phyloP scores from a whole-genome alignment of 2,329 filamentous ascomycete species.

The Clonostachys sp. region DNA sequence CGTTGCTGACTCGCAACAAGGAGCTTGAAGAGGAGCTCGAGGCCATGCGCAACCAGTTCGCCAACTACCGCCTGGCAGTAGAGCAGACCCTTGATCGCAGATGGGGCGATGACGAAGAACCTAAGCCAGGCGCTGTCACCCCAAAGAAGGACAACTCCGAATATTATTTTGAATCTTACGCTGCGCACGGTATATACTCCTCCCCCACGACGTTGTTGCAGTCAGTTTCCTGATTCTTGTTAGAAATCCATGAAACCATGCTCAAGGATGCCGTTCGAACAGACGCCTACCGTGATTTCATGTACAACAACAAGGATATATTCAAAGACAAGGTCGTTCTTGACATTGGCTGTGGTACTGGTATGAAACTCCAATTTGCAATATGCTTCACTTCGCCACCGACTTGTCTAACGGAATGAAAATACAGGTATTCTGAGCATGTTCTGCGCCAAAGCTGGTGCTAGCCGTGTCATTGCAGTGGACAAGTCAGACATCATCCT shows the following conservation, averaged over 20 bases:
- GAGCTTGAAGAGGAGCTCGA: conserved; percentile 59
- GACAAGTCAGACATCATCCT: conserved; percentile 89
- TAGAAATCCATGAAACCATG: conserved; percentile 94
- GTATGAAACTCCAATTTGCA: conserved; percentile 21
- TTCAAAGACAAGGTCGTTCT: conserved; percentile 84
- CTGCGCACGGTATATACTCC: conserved; percentile 46
- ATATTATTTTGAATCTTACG: conserved; percentile 59
- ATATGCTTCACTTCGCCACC: neutral
- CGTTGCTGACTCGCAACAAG: conserved; percentile 41
- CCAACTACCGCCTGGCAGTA: conserved; percentile 60
- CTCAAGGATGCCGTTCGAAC: conserved; percentile 86
- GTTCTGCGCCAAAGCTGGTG: conserved; percentile 90
- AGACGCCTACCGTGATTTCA: conserved; percentile 90
- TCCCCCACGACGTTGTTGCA: neutral
- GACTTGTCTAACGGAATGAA: neutral
- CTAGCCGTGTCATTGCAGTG: conserved; percentile 80
- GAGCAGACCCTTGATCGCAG: conserved; percentile 63
- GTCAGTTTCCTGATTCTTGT: neutral
- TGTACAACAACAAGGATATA: conserved; percentile 84
- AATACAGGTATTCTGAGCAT: conserved; percentile 74
- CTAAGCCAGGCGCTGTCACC: conserved; percentile 28
- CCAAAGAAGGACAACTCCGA: conserved; percentile 25
- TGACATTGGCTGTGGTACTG: conserved; percentile 82
- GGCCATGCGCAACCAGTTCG: conserved; percentile 55
- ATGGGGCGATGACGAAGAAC: conserved; percentile 56